Base-by-base conservation (phyloP, 208 protist genomes). In the Trypanosoma theileri region DNA sequence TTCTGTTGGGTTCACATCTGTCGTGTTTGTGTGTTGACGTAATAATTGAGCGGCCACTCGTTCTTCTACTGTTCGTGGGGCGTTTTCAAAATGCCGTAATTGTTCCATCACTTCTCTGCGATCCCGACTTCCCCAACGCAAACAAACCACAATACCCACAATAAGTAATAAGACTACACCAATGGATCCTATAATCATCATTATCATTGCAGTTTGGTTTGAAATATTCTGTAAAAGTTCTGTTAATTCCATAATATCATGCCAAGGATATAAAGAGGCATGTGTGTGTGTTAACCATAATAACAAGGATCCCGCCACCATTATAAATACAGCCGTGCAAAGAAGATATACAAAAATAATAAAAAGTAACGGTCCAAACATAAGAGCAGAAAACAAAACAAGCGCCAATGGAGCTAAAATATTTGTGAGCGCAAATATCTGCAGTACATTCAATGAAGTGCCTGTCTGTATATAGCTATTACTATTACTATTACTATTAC, bases 351-450 rank as follows among this genome's bases (percentile, higher is more conserved):
- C 28, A 62, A 74, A 62, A 0, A 51, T 51, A 16, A 52, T 57
- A 28, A 67, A 68, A 1, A 48, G 54, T 0, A 44, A 42, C 40
- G 69, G 69, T 8, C 69, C 69, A 6, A 74, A 46, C 11, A 74
- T 3, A 14, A 63, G 19, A 0, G 61, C 55, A 19, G 55, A 57
- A 22, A 74, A 22, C 26, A 66, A 28, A 3, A 66, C 61, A 28
- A 74, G 54, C 9, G 26, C 31, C 14, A 75, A 19, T 14, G 74
- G 74, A 12, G 21, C 28, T 3, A 79, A 7, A 52, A 79, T 52
- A 42, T 67, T 69, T 52, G 71, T 73, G 26, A 75, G 22, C 8
- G 48, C 46, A 59, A 79, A 79, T 19, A 60, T 14, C 31, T 65
- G 16, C 12, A 68, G 74, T 7, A 75, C 13, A 59, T 79, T 68